Percentiles rank a stretch among this genome's conserved stretches.
These are phyloP conservation scores for Aspergillus pseudoterreus DNA, from an alignment of 2,329 filamentous ascomycete genomes.

Conservation along the genomic window DNA sequence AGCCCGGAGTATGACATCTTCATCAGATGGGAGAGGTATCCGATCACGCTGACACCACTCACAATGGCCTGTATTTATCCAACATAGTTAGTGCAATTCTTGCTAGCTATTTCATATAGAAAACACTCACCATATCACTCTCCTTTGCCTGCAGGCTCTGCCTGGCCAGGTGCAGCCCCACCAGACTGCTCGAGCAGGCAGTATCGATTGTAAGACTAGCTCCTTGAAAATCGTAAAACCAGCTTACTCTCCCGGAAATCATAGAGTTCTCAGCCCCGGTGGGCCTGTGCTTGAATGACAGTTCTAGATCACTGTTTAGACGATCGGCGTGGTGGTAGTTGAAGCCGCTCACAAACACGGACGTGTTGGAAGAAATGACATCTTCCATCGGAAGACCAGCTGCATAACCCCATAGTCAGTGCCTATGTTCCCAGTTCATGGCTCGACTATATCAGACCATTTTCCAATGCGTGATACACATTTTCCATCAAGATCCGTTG, in stretches of 20 bases:
- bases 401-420: conserved; percentile 6
- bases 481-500: conserved; percentile 33
- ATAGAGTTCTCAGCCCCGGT: conserved; percentile 18
- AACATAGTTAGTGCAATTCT: too few species aligned
- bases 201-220: conserved; percentile 37
- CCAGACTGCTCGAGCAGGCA: conserved; percentile 39
- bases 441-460: conserved; percentile 8
- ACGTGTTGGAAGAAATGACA: conserved; percentile 22
- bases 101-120: too few species aligned
- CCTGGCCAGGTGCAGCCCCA: conserved; percentile 36
- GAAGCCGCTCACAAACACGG: conserved; percentile 24
- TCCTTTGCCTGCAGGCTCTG: conserved; percentile 21
- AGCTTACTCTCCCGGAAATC: conserved; percentile 21
- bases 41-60: conserved; percentile 36
- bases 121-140: conserved; percentile 20
- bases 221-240: conserved; percentile 24
- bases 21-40: conserved; percentile 27
- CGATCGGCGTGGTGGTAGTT: conserved; percentile 23
- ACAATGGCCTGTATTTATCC: conserved; percentile 27
- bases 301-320: conserved; percentile 22
- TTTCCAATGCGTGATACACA: conserved; percentile 31
- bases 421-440: neutral
- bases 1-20: conserved; percentile 34
- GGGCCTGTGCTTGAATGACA: conserved; percentile 18
- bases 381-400: conserved; percentile 22